Conservation (phyloP, 176 grass and related monocot species). For the Elymus sibiricus region DNA sequence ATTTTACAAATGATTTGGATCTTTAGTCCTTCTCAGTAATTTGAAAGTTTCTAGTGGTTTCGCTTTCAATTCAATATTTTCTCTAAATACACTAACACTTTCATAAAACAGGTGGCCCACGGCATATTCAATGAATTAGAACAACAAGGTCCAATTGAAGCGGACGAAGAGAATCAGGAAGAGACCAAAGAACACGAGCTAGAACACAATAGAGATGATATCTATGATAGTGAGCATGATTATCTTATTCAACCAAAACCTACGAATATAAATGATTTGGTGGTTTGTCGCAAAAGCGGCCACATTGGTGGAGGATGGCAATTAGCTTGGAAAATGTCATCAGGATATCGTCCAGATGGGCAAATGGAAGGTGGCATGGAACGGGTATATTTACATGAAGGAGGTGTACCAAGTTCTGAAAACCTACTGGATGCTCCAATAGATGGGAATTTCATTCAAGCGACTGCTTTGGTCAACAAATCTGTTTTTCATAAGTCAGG, state of each 20-base stretch:
- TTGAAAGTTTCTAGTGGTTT: not conserved
- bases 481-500: slow-evolving; percentile 32
- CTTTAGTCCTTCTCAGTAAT: not conserved
- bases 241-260: not conserved
- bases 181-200: not conserved
- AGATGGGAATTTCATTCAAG: slow-evolving; percentile 32
- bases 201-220: not conserved
- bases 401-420: not conserved
- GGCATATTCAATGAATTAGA: not conserved
- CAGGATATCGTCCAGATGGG: not conserved
- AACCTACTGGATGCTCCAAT: slow-evolving; percentile 14
- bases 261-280: not conserved
- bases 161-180: not conserved
- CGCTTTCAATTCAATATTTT: not conserved
- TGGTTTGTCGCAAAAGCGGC: slow-evolving; percentile 18
- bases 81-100: not conserved
- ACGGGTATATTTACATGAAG: slow-evolving; percentile 12
- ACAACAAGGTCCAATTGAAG: not conserved
- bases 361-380: not conserved
- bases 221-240: not conserved
- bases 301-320: slow-evolving; percentile 70
- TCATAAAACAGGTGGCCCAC: not conserved
- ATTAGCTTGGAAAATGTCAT: slow-evolving; percentile 57
- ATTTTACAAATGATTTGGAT: not conserved
- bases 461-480: slow-evolving; percentile 49